A percentile compares a stretch with the other conserved stretches of the same genome.
Evolutionary conservation across 1,284 basidiomycete genomes (phyloP).

Genomic region (Trametes polyzona): DNA sequence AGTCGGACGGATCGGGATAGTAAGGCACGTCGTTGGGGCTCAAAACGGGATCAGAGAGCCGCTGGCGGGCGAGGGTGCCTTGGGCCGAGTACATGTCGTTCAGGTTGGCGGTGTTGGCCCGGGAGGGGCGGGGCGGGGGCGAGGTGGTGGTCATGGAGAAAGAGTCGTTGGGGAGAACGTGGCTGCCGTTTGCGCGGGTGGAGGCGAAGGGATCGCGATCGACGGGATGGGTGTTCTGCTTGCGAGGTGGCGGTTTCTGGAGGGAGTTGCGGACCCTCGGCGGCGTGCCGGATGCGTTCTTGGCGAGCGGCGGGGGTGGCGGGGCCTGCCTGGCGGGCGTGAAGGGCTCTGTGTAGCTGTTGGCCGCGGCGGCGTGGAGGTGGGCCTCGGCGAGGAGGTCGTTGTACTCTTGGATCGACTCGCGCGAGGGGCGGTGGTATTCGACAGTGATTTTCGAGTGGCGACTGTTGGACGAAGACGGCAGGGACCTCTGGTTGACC

Average conservation of each 20-base stretch:
- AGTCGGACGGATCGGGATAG: slow-evolving; percentile 29
- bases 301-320: slow-evolving; percentile 47
- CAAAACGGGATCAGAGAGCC: slow-evolving; percentile 54
- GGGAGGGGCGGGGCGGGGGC: slow-evolving; percentile 76
- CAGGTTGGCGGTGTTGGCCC: slow-evolving; percentile 79
- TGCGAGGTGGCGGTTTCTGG: slow-evolving; percentile 59
- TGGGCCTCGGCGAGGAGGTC: slow-evolving; percentile 67
- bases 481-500: slow-evolving; percentile 41
- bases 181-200: slow-evolving; percentile 37
- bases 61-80: slow-evolving; percentile 43
- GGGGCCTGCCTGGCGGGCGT: slow-evolving; percentile 59
- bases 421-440: slow-evolving; percentile 68
- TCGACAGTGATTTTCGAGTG: slow-evolving; percentile 75
- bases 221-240: slow-evolving; percentile 41
- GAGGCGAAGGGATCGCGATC: slow-evolving; percentile 66
- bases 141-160: slow-evolving; percentile 44
- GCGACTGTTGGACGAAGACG: slow-evolving; percentile 41
- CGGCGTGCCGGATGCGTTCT: slow-evolving; percentile 32
- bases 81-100: slow-evolving; percentile 65
- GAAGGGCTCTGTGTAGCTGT: slow-evolving; percentile 50
- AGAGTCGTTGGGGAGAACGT: slow-evolving; percentile 13
- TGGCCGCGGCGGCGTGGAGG: slow-evolving; percentile 55
- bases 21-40: slow-evolving; percentile 39
- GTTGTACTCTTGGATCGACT: slow-evolving; percentile 70
- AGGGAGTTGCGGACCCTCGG: slow-evolving; percentile 55